Percentiles rank a stretch among this genome's conserved stretches.
Evolutionary conservation across 2,329 filamentous ascomycete genomes (phyloP).

Genomic region (Colletotrichum tropicicola): DNA sequence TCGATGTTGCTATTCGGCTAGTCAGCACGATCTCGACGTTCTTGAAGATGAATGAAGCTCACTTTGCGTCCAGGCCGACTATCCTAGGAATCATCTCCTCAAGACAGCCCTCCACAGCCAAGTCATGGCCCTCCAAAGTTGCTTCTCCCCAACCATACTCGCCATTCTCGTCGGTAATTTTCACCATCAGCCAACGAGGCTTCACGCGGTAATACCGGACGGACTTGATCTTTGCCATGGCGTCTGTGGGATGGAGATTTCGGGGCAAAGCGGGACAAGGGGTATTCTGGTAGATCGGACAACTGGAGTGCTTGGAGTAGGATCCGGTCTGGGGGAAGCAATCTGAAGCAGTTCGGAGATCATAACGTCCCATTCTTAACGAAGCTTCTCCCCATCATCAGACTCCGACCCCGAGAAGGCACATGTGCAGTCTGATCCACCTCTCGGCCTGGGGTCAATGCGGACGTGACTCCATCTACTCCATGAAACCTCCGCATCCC

Average conservation of each 20-base stretch:
- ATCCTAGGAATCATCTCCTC: constrained; percentile 67
- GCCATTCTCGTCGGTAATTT: constrained; percentile 68
- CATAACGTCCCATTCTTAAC: constrained; percentile 19
- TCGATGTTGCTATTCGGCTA: constrained; percentile 68
- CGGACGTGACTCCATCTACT: neutral
- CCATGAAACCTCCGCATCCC: neutral
- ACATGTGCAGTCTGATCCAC: constrained; percentile 1
- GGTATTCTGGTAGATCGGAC: neutral
- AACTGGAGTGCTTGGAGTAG: neutral
- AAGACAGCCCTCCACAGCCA: constrained; percentile 72
- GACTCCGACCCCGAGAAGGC: neutral
- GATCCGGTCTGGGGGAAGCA: neutral
- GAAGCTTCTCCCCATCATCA: neutral
- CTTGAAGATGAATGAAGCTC: constrained; percentile 18
- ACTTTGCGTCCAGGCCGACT: constrained; percentile 71
- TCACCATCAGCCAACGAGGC: constrained; percentile 75
- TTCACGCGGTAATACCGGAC: constrained; percentile 75
- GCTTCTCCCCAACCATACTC: constrained; percentile 73
- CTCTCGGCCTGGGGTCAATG: neutral
- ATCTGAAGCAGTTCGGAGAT: neutral
- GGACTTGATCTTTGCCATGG: constrained; percentile 56
- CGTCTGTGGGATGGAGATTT: neutral
- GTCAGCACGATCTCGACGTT: neutral
- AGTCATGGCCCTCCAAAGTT: constrained; percentile 71
- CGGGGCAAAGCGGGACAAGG: neutral